Conservation (phyloP, 2,329 filamentous ascomycete species). For the Pseudogymnoascus sp. region DNA sequence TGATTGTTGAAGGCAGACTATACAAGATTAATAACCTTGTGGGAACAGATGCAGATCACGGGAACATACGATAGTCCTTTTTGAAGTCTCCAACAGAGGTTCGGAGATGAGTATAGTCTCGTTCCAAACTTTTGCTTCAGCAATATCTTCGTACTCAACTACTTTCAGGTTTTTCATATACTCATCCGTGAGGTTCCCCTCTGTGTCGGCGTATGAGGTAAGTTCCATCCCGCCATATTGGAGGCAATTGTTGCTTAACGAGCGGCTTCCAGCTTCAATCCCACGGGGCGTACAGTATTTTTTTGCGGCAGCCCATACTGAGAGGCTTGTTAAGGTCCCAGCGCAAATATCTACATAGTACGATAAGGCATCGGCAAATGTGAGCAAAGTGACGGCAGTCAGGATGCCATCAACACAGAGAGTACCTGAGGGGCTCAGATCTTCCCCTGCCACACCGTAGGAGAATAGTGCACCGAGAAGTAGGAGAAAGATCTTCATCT, state of each 20-base stretch:
- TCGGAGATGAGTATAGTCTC: slow-evolving; percentile 4
- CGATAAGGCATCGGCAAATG: not conserved
- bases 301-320: slow-evolving; percentile 11
- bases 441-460: not conserved
- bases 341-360: slow-evolving; percentile 6
- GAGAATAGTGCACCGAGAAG: not conserved
- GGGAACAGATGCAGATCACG: not conserved
- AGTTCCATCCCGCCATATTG: not conserved
- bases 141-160: slow-evolving; percentile 3
- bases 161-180: slow-evolving; percentile 3
- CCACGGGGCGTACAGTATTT: not conserved
- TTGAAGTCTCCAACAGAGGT: not conserved
- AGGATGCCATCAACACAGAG: slow-evolving; percentile 1
- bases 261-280: not conserved
- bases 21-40: not conserved
- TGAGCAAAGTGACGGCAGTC: not conserved
- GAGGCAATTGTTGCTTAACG: not conserved
- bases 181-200: slow-evolving; percentile 5
- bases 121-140: not conserved
- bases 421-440: not conserved
- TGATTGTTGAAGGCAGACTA: slow-evolving; percentile 7
- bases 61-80: slow-evolving; percentile 1
- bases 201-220: not conserved
- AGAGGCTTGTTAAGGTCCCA: not conserved
- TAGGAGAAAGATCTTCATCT: not conserved